Percentiles rank a stretch among this genome's conserved stretches.
phyloP scores from a whole-genome alignment of 1,284 basidiomycete genomes.

The Cutaneotrichosporon cavernicola region DNA sequence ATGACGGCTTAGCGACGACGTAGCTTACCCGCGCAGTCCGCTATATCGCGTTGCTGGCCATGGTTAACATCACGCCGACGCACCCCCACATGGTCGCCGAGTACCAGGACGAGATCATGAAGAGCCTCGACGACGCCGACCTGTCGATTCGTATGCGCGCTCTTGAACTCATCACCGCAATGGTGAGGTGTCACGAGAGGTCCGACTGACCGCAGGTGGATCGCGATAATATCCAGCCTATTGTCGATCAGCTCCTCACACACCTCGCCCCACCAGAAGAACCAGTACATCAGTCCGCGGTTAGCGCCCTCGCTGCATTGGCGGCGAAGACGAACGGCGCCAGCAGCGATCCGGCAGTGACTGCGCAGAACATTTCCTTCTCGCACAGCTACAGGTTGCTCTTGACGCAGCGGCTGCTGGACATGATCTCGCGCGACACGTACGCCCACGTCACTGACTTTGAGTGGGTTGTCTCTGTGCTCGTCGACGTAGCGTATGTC shows the following conservation, averaged over 20 bases:
- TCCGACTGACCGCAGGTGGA: conserved; percentile 62
- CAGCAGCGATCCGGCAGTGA: conserved; percentile 30
- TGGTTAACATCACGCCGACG: conserved; percentile 92
- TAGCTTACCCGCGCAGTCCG: conserved; percentile 63
- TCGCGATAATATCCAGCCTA: conserved; percentile 76
- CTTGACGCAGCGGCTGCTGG: conserved; percentile 75
- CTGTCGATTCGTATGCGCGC: conserved; percentile 94
- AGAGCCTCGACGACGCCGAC: conserved; percentile 88
- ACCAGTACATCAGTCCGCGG: conserved; percentile 38
- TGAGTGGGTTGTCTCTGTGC: conserved; percentile 93
- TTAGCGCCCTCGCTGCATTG: conserved; percentile 36
- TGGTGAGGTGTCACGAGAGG: conserved; percentile 60
- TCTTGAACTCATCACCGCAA: conserved; percentile 86
- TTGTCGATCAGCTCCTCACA: conserved; percentile 80
- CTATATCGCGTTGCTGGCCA: conserved; percentile 91
- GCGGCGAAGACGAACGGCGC: conserved; percentile 25
- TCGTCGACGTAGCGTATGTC: conserved; percentile 84
- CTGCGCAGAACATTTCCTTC: conserved; percentile 53
- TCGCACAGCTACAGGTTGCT: conserved; percentile 75
- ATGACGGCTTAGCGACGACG: neutral
- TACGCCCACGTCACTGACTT: conserved; percentile 89
- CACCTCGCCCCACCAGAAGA: conserved; percentile 71
- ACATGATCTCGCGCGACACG: conserved; percentile 74
- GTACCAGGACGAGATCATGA: conserved; percentile 87
- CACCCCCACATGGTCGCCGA: conserved; percentile 87